These are phyloP conservation scores for Metrosideros polymorpha DNA, from an alignment of 441 rosid species.

Conservation along the genomic window DNA sequence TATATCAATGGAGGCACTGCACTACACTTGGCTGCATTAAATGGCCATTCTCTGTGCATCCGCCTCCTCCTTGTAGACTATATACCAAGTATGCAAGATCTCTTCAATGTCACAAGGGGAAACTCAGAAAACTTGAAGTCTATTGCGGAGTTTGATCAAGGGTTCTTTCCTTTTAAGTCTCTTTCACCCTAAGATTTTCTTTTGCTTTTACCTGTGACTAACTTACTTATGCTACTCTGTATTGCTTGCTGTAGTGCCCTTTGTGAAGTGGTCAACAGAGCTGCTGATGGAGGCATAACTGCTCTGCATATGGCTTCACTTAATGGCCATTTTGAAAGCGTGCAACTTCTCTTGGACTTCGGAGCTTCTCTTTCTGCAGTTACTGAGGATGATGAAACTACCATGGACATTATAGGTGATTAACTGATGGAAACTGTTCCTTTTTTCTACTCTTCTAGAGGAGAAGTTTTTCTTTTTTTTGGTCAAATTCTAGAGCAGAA, in stretches of 20 bases:
- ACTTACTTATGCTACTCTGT: neutral
- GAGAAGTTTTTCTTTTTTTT: too few relatives aligned
- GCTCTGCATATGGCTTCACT: constrained; percentile 89
- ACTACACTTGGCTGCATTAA: constrained; percentile 77
- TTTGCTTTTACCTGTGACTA: neutral
- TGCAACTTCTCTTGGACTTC: constrained; percentile 70
- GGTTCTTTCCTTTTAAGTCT: constrained; percentile 18
- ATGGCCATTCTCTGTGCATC: constrained; percentile 78
- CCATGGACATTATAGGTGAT: constrained; percentile 77
- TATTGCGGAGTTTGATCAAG: constrained; percentile 39
- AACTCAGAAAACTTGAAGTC: constrained; percentile 22
- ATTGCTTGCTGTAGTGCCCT: constrained; percentile 42
- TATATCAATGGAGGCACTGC: constrained; percentile 92
- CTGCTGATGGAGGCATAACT: constrained; percentile 86
- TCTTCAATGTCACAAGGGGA: constrained; percentile 34
- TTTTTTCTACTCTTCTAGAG: neutral
- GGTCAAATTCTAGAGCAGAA: too few relatives aligned
- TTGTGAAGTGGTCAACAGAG: constrained; percentile 47
- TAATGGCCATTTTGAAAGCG: constrained; percentile 70
- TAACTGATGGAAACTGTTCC: neutral
- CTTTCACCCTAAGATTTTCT: neutral
- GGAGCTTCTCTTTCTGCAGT: constrained; percentile 70
- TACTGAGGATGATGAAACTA: constrained; percentile 79
- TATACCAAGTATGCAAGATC: constrained; percentile 53
- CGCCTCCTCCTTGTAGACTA: constrained; percentile 77